These are phyloP conservation scores for Aspergillus pseudonomiae DNA, from an alignment of 2,329 filamentous ascomycete species.

Conservation along the genomic window DNA sequence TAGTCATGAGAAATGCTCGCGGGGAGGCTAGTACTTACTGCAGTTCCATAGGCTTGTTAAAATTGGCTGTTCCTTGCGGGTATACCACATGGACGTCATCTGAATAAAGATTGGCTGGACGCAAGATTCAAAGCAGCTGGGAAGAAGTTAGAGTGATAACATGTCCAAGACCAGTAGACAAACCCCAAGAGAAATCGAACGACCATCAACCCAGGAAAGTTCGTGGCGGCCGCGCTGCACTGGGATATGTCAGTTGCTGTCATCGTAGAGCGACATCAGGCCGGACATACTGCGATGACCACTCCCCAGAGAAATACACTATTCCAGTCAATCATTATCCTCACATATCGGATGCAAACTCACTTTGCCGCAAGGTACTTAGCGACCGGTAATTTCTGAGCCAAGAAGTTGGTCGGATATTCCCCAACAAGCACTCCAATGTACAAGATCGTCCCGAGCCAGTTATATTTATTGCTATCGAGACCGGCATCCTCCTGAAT, in stretches of 20 bases:
- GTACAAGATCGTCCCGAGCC: slow-evolving; percentile 53
- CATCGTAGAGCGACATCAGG: slow-evolving; percentile 21
- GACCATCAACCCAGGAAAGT: slow-evolving; percentile 30
- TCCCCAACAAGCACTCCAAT: slow-evolving; percentile 55
- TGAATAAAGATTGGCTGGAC: slow-evolving; percentile 36
- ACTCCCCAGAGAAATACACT: slow-evolving; percentile 55
- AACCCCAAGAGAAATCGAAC: slow-evolving; percentile 18
- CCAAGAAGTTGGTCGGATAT: slow-evolving; percentile 54
- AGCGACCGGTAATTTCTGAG: slow-evolving; percentile 52
- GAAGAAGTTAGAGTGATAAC: slow-evolving; percentile 53
- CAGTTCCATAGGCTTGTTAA: slow-evolving; percentile 71
- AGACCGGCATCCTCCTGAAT: slow-evolving; percentile 37
- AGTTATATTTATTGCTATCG: slow-evolving; percentile 43
- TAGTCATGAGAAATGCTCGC: neutral
- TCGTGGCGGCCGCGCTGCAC: slow-evolving; percentile 43
- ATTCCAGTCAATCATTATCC: neutral
- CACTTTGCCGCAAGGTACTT: slow-evolving; percentile 51
- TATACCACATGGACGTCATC: slow-evolving; percentile 67
- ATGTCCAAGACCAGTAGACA: neutral
- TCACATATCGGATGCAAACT: neutral
- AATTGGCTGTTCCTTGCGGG: slow-evolving; percentile 64
- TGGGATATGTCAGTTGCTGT: neutral
- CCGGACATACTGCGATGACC: slow-evolving; percentile 45
- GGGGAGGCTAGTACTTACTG: slow-evolving; percentile 35
- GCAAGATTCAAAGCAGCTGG: slow-evolving; percentile 19